These are phyloP conservation scores for Oryza coarctata DNA, from an alignment of 176 grass and related monocot species.

Conservation along the genomic window DNA sequence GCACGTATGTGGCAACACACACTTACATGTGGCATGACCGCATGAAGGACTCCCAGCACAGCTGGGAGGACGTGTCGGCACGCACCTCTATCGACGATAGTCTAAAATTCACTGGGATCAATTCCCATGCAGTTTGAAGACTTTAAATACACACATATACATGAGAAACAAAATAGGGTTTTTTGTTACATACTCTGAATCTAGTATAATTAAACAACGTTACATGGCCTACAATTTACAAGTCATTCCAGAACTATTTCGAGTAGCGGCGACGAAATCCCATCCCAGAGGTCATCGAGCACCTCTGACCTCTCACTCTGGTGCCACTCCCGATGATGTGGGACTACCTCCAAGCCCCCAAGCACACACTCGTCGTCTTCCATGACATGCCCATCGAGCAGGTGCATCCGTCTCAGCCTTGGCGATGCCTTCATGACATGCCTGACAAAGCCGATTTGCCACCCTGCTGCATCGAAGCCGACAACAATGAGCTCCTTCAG, in stretches of 20 bases:
- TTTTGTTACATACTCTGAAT: no score
- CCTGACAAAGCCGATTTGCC: slow-evolving; percentile 18
- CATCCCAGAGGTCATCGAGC: background rate
- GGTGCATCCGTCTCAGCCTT: background rate
- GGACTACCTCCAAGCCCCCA: background rate
- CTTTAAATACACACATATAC: no score
- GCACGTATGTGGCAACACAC: no score
- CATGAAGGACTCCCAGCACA: no score
- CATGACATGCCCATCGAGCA: slow-evolving; percentile 20
- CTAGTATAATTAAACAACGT: no score
- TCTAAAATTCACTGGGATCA: no score
- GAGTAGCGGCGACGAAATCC: background rate
- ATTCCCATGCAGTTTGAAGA: no score
- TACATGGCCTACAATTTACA: no score
- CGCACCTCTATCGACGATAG: no score
- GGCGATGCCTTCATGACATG: background rate
- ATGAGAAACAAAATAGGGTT: no score
- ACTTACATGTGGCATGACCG: no score
- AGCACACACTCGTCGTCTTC: background rate
- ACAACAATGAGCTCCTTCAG: slow-evolving; percentile 19
- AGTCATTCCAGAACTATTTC: slow-evolving; percentile 22
- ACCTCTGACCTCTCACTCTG: slow-evolving; percentile 8
- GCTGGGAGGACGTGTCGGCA: no score
- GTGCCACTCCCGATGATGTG: background rate
- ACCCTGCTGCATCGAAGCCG: background rate